Evolutionary conservation across 2,329 filamentous ascomycete genomes (phyloP), one percentile per base, ranked within the genome.

Genomic region (Cryphonectria nitschkei): DNA sequence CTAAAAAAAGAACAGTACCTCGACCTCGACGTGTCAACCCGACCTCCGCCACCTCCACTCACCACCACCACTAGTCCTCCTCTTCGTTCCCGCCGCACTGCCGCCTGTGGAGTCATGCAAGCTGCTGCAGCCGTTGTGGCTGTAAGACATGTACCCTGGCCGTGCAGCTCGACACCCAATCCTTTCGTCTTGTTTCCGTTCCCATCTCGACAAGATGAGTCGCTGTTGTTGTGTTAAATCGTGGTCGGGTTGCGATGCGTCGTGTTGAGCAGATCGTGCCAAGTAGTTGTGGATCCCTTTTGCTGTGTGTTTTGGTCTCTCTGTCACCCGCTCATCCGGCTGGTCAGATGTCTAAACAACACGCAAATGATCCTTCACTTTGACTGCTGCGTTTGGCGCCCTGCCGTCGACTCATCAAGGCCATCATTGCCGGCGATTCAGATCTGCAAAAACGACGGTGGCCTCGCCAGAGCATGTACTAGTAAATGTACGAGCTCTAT

Each of bases 1-100:
- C 58, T 61, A 61, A 37, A 61, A 39, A 61, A 61, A 61, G 58
- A 61, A 61, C 39, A 29, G 52, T 16, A n/a, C 22, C n/a, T 32
- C 13, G 14, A 29, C 54, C 8, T 34, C 29, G 29, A 58, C 54
- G 54, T 58, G 54, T 58, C 54, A 58, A 58, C 54, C 58, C 34
- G 11, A 39, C 37, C 37, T 11, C 37, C 11, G 29, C 26, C 3
- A 14, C 22, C 29, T 32, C 29, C 11, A 26, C 54, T 26, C 26
- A 58, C 54, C 11, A 32, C 29, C n/a, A 58, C 19, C 7, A 39
- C 6, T 9, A 16, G 9, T 56, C 26, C n/a, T 56, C 43, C 14
- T 50, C 43, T 22, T 50, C 16, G 16, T 50, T 50, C 7, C 43
- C 43, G 43, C 43, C 43, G 43, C 43, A 50, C 52, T 26, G n/a